These are phyloP conservation scores for Sporothrix sp. DNA, from an alignment of 2,329 filamentous ascomycete genomes.

Conservation along the genomic window DNA sequence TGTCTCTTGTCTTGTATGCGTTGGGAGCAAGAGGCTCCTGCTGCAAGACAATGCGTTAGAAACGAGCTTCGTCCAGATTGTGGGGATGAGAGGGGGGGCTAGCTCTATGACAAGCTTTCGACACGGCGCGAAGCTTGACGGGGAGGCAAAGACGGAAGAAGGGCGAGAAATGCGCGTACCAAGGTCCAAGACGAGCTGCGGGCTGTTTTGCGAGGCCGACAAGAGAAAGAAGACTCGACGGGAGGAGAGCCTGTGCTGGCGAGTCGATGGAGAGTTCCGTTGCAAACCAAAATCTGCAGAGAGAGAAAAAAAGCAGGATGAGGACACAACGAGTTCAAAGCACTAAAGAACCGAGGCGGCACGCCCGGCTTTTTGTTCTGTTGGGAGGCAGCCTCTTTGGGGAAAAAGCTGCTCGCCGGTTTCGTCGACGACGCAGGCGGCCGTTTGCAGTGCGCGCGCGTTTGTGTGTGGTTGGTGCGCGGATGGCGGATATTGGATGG, in stretches of 20 bases:
- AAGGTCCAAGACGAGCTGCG: no score
- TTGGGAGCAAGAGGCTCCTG: background rate
- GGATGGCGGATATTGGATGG: conserved; percentile 9
- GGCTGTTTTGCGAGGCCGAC: no score
- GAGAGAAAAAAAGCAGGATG: background rate
- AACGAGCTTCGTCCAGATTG: background rate
- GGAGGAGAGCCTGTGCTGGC: no score
- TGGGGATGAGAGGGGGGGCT: background rate
- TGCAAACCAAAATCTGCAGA: no score
- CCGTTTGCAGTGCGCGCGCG: background rate
- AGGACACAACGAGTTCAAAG: no score
- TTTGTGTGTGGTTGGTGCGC: conserved; percentile 9
- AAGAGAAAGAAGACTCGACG: no score
- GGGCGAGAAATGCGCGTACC: no score
- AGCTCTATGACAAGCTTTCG: background rate
- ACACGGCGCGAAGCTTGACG: background rate
- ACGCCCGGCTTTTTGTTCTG: conserved; percentile 5
- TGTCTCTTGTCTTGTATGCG: background rate
- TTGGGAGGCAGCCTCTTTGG: no score
- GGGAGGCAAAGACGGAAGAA: no score
- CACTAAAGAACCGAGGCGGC: conserved; percentile 8
- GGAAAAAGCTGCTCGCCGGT: background rate
- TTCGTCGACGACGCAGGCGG: no score
- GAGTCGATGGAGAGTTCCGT: no score
- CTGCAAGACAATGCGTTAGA: background rate